Percentiles rank a stretch among this genome's conserved stretches.
These are phyloP conservation scores for Knufia petricola DNA, from an alignment of 2,329 filamentous ascomycete species.

Conservation along the genomic window DNA sequence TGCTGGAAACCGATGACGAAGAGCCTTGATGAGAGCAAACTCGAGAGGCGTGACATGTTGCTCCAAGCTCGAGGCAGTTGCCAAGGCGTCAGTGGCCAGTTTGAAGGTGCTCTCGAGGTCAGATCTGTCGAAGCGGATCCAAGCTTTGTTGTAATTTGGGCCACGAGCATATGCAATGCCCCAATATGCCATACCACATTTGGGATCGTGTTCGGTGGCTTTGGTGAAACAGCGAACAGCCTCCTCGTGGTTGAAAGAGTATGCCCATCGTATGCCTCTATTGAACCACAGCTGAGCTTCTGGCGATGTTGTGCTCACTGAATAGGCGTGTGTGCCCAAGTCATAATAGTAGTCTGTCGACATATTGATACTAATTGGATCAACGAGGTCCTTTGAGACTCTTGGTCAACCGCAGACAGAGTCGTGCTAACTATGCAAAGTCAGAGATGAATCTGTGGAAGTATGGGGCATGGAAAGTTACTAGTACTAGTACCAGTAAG, in stretches of 20 bases:
- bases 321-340: conserved; percentile 50
- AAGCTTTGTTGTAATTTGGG: conserved; percentile 46
- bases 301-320: conserved; percentile 43
- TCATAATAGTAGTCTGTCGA: conserved; percentile 34
- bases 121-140: conserved; percentile 38
- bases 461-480: background rate
- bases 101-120: conserved; percentile 40
- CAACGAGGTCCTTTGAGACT: background rate
- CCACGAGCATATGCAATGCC: conserved; percentile 41
- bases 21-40: background rate
- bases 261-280: conserved; percentile 63
- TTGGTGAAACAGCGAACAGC: conserved; percentile 44
- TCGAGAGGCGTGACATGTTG: background rate
- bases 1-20: background rate
- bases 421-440: background rate
- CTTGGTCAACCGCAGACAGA: background rate
- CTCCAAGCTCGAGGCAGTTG: background rate
- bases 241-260: conserved; percentile 69
- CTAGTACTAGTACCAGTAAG: no score
- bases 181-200: conserved; percentile 41
- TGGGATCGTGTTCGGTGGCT: conserved; percentile 33
- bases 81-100: conserved; percentile 38
- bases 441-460: background rate
- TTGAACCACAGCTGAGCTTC: conserved; percentile 59
- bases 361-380: background rate